Base-by-base conservation (phyloP, 768 basidiomycete genomes). In the Lactarius sanguifluus region DNA sequence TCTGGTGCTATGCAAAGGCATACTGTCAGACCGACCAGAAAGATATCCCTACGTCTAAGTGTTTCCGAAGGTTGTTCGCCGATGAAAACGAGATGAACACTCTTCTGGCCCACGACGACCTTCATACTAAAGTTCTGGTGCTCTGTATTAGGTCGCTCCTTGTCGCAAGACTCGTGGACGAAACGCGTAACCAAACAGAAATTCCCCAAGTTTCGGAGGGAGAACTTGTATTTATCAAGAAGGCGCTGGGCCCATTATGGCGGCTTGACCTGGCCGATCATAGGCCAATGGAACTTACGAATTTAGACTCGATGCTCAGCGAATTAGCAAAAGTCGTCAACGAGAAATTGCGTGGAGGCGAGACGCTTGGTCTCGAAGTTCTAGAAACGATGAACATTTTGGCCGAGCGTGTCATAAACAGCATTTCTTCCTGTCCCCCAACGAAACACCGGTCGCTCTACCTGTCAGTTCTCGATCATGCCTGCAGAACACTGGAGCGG, bases 371-470 rank as follows among this genome's bases (percentile, higher is more conserved):
- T 25, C 23, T 23, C 16, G 57, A 41, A 41, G 57, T 41, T 41
- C 23, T 59, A n/a, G 57, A 59, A 23, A 59, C 57, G 57, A 59
- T 59, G 57, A 28, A 41, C 25, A 40, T 59, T 15, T 59, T 59
- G n/a, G 57, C 57, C 0, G 25, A 59, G 25, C 38, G 41, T 28
- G 57, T 59, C 38, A 13, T 16, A 3, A 16, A 41, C 20, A 16
- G 38, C 38, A 41, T 59, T 38, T 41, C 57, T 41, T 28, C 25
- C 41, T n/a, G 13, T 30, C 5, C 57, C 38, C 8, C 57, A 23
- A 25, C 40, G 38, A 25, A 28, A 25, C 25, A 36, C 15, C 57
- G 41, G n/a, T 40, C 2, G 9, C 23, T 25, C 57, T 23, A 59
- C 36, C n/a, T 40, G 16, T 59, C 38, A 18, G 40, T 41, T 59